Evolutionary conservation across 441 rosid genomes (phyloP), one percentile per base, ranked within the genome.

Genomic region (Euphorbia schlechtendalii): DNA sequence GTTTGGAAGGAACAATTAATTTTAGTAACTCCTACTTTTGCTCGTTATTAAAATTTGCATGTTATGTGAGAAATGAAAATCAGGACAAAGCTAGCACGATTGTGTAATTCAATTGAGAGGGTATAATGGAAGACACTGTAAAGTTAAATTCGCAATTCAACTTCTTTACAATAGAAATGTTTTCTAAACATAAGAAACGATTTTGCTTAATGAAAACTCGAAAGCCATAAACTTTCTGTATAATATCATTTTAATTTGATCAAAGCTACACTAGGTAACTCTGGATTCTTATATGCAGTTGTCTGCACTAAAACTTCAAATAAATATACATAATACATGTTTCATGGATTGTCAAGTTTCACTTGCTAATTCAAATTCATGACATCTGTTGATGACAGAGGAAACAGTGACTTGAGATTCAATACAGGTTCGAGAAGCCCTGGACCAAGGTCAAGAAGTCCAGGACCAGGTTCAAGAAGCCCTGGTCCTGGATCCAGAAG

Each of bases 401-500:
- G 82, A 52, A 69, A 71, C 43, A 63, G 74, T 66, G 90, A 85
- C 30, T 56, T 63, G 56, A 86, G 78, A 73, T 63, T 69, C 46
- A 74, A 71, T 64, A 72, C 54, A 51, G 65, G 80, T 48, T 71
- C 72, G 22, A 68, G 76, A 43, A 72, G 72, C 28, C 76, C 72
- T 15, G 71, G 64, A 32, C 71, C 75, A 9, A 59, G 71, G 3
- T 67, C 76, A 52, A 68, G 72, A 8, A 74, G 77, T 43, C 77
- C 77, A 5, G 34, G 48, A 24, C 78, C 78, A 3, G 71, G 78
- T 0, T 74, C 74, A 2, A 74, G 71, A 40, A 74, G 74, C 32
- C 77, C 77, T 7, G 64, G 25, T 40, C 77, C 77, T 7, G 36
- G 74, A 21, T 66, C 89, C 9, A 81, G 82, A 76, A 90, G 94